phyloP scores from a whole-genome alignment of 2,329 filamentous ascomycete species.

The Curvularia lunata region DNA sequence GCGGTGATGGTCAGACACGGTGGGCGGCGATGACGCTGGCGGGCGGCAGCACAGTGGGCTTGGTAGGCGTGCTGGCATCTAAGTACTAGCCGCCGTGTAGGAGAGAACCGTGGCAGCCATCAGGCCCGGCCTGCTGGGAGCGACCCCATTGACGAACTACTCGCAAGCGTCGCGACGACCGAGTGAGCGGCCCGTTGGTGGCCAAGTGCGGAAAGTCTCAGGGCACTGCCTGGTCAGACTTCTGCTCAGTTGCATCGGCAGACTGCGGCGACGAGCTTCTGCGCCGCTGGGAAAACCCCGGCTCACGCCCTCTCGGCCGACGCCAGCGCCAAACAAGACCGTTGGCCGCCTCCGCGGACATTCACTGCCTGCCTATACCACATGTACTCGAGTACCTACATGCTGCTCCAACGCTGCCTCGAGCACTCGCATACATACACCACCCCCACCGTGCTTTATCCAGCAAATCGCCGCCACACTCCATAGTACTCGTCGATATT shows the following conservation, averaged over 20 bases:
- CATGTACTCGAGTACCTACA: too few relatives aligned
- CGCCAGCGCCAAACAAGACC: constrained; percentile 17
- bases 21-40: neutral
- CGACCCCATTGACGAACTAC: constrained; percentile 35
- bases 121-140: constrained; percentile 38
- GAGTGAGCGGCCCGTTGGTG: constrained; percentile 26
- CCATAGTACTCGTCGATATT: constrained; percentile 20
- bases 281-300: neutral
- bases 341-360: constrained; percentile 13
- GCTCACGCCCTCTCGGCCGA: constrained; percentile 12
- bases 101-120: constrained; percentile 9
- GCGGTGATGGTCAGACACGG: constrained; percentile 17
- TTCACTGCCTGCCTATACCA: too few relatives aligned
- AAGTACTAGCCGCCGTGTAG: neutral
- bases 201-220: constrained; percentile 11
- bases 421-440: neutral
- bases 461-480: constrained; percentile 18
- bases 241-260: neutral
- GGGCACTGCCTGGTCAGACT: constrained; percentile 3
- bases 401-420: too few relatives aligned
- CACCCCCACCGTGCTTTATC: constrained; percentile 8
- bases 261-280: too few relatives aligned
- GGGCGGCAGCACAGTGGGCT: neutral
- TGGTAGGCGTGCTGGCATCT: neutral
- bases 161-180: constrained; percentile 24